Evolutionary conservation across 2,329 filamentous ascomycete genomes (phyloP).

Genomic region (Aaosphaeria pasadenensis): DNA sequence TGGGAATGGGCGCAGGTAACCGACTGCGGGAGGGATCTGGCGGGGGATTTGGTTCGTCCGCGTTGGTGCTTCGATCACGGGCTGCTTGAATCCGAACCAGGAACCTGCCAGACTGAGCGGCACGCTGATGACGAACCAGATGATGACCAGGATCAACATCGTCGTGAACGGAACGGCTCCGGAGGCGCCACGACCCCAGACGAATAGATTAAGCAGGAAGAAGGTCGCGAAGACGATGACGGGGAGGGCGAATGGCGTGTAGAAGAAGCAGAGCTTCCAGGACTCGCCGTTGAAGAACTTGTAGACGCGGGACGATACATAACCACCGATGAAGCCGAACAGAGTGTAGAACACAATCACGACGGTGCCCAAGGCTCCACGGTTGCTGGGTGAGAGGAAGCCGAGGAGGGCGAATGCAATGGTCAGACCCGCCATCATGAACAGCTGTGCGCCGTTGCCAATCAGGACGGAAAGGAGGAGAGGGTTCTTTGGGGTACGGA

Average conservation of each 20-base stretch:
- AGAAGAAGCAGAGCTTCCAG: conserved; percentile 90
- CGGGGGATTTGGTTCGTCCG: conserved; percentile 97
- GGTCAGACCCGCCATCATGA: conserved; percentile 95
- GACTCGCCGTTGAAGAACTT: conserved; percentile 88
- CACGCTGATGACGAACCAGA: conserved; percentile 97
- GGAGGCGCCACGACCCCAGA: conserved; percentile 89
- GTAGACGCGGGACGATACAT: conserved; percentile 85
- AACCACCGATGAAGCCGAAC: conserved; percentile 89
- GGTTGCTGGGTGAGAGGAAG: conserved; percentile 92
- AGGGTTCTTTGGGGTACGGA: conserved; percentile 79
- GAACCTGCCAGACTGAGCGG: conserved; percentile 86
- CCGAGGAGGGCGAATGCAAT: conserved; percentile 91
- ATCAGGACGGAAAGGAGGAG: conserved; percentile 83
- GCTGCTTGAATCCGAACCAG: conserved; percentile 81
- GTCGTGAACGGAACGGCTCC: conserved; percentile 95
- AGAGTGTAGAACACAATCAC: conserved; percentile 92
- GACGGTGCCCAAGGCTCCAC: conserved; percentile 87
- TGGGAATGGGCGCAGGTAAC: conserved; percentile 81
- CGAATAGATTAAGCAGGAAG: conserved; percentile 93
- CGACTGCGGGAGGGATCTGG: conserved; percentile 82
- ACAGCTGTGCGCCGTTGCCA: conserved; percentile 92
- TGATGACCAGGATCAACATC: conserved; percentile 88
- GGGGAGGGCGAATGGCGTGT: conserved; percentile 84
- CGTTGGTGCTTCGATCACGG: conserved; percentile 73
- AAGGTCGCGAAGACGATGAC: conserved; percentile 82